Evolutionary conservation across 768 basidiomycete species (phyloP), one percentile per base, ranked within the genome.

Genomic region (Melanogaster broomeanus): DNA sequence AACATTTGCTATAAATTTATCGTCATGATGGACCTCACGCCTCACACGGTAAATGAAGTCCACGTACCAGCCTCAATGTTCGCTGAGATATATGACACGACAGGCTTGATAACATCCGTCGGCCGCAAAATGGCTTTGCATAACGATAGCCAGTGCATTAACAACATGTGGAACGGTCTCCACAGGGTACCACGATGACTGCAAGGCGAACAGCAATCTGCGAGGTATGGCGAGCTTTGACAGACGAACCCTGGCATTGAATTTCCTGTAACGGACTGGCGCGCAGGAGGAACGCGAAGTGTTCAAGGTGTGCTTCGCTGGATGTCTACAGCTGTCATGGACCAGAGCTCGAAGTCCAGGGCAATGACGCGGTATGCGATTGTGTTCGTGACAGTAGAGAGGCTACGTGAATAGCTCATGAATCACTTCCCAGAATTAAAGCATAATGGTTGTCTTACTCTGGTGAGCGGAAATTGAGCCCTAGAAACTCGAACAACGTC

Each of bases 321-420:
- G n/a, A 97, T 83, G 43, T 90, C 89, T 16, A 73, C 63, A 4
- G 76, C 76, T 0, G 88, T 84, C 28, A 72, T 78, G 0, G 89
- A 83, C 95, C 95, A 98, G 11, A 97, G 82, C 45, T 92, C 87
- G 56, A 98, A 91, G 60, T 96, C 93, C 1, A 98, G 81, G 0
- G 90, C 91, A 42, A 98, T 80, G 4, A 85, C 80, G 39, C 80
- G 79, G 65, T 97, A 96, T 6, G 90, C 94, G 1, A 87, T 76
- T 5, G 84, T 75, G 61, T 96, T 96, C 44, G 85, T 81, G 27
- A 98, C 77, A 0, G 89, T 91, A 1, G 95, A 94, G 49, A 82
- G 78, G 27, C 92, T 94, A 52, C 41, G 7, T 31, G 7, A 42
- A 13, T n/a, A n/a, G 49, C 1, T 42, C 18, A 49, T 55, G 16